Evolutionary conservation across 768 basidiomycete genomes (phyloP).

Genomic region (Cystobasidium ongulense): DNA sequence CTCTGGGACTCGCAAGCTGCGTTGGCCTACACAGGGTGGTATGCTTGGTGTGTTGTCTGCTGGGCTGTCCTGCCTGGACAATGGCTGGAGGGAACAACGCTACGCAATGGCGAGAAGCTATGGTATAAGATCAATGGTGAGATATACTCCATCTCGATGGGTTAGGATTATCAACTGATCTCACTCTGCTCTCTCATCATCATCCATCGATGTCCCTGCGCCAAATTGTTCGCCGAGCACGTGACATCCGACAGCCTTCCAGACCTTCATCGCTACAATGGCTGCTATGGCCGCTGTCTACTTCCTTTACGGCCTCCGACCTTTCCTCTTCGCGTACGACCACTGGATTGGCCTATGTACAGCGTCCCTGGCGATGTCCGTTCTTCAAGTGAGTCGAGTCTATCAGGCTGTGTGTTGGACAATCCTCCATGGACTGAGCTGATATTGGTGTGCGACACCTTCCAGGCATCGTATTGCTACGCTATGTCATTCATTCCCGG

Average conservation of each 20-base stretch:
- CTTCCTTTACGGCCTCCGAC: conserved; percentile 62
- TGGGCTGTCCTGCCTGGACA: conserved; percentile 74
- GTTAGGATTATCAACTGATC: no score
- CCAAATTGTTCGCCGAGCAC: not conserved
- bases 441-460: not conserved
- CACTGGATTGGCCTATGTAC: conserved; percentile 85
- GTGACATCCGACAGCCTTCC: conserved; percentile 57
- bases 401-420: not conserved
- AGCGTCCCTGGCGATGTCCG: conserved; percentile 68
- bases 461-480: conserved; percentile 58
- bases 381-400: conserved; percentile 51
- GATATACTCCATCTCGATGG: no score
- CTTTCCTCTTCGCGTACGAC: conserved; percentile 83
- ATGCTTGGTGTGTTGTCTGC: conserved; percentile 69
- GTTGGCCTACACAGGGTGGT: conserved; percentile 76
- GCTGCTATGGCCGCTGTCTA: conserved; percentile 65
- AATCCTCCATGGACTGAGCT: not conserved
- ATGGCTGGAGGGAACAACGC: conserved; percentile 58
- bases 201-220: no score
- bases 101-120: conserved; percentile 67
- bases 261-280: conserved; percentile 72
- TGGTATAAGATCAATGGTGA: conserved; percentile 89
- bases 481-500: conserved; percentile 45
- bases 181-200: no score
- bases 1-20: conserved; percentile 78